phyloP scores from a whole-genome alignment of 2,329 filamentous ascomycete species.

The Verticillium zaregamsianum region DNA sequence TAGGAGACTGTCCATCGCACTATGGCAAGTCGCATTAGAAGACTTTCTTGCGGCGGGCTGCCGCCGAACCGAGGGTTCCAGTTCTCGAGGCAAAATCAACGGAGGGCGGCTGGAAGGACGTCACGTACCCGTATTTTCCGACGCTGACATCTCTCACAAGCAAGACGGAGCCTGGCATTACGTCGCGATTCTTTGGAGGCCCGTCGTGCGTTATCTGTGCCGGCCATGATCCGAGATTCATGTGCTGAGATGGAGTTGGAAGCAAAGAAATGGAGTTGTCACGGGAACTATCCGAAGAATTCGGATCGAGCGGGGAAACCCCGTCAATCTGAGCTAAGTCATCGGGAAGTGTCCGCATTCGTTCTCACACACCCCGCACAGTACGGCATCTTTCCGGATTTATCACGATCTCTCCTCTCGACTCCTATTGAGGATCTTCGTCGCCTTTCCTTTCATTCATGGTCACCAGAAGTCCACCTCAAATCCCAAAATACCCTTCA shows the following conservation, averaged over 20 bases:
- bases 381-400: not conserved
- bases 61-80: no score
- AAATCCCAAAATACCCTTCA: no score
- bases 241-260: not conserved
- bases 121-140: constrained; percentile 42
- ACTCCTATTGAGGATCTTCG: not conserved
- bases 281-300: not conserved
- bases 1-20: constrained; percentile 40
- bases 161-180: constrained; percentile 18
- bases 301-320: not conserved
- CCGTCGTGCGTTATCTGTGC: constrained; percentile 3
- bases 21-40: constrained; percentile 10
- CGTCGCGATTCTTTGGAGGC: constrained; percentile 16
- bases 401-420: not conserved
- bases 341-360: not conserved
- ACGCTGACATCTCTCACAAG: constrained; percentile 33
- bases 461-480: not conserved
- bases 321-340: not conserved
- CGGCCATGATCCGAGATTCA: constrained; percentile 4
- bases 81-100: no score
- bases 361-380: not conserved
- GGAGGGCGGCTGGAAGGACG: no score
- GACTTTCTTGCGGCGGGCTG: no score
- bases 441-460: not conserved
- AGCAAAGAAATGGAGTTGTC: not conserved